Percentiles rank a stretch among this genome's conserved stretches.
Evolutionary conservation across 805 yeast species (phyloP).

Genomic region (Metschnikowia cerradonensis): DNA sequence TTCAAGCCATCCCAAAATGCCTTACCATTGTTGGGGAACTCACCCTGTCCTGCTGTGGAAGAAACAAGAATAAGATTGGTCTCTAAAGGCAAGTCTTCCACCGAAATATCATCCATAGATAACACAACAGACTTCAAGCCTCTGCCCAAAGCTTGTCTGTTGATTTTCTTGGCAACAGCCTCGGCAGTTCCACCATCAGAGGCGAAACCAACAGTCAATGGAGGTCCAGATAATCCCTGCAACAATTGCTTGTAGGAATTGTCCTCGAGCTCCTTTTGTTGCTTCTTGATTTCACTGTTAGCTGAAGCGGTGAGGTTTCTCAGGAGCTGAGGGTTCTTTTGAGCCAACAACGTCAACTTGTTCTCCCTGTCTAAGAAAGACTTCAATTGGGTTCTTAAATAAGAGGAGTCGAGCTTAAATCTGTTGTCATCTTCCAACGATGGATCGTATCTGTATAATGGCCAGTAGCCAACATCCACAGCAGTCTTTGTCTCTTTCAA

Average conservation of each 20-base stretch:
- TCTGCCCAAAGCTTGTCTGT: conserved; percentile 73
- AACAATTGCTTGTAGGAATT: conserved; percentile 72
- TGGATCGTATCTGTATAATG: conserved; percentile 85
- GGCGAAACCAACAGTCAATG: conserved; percentile 79
- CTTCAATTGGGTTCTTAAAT: conserved; percentile 69
- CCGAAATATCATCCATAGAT: conserved; percentile 67
- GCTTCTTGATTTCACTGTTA: conserved; percentile 50
- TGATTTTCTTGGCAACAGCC: conserved; percentile 71
- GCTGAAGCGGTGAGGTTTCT: conserved; percentile 67
- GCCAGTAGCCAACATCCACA: conserved; percentile 96
- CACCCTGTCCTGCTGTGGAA: conserved; percentile 85
- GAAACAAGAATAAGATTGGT: conserved; percentile 64
- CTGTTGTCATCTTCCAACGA: conserved; percentile 43
- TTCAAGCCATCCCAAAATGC: conserved; percentile 71
- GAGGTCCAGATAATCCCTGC: conserved; percentile 90
- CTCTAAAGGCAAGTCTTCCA: conserved; percentile 71
- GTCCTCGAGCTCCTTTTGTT: conserved; percentile 65
- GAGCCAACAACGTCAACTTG: conserved; percentile 71
- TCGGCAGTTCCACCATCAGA: conserved; percentile 92
- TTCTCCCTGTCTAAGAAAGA: conserved; percentile 87
- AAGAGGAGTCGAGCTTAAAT: conserved; percentile 85
- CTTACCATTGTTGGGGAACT: conserved; percentile 79
- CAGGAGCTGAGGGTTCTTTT: conserved; percentile 68
- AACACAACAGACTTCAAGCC: conserved; percentile 65
- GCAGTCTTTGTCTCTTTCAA: conserved; percentile 84